Evolutionary conservation across 495 filamentous ascomycete species (phyloP).

Genomic region (Hypoxylon fuscum): DNA sequence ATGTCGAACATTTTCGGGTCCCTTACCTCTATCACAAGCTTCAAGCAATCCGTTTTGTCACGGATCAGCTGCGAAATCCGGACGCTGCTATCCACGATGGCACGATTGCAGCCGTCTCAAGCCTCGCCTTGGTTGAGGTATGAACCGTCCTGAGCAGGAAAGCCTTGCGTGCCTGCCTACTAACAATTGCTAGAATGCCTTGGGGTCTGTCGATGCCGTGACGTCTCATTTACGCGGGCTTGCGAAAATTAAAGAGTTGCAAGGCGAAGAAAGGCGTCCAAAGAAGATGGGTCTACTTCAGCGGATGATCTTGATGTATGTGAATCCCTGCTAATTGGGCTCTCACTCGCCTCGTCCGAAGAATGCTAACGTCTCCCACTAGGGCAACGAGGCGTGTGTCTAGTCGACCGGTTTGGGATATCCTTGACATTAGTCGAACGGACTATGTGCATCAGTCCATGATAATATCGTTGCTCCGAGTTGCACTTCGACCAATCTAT

Average conservation of each 20-base stretch:
- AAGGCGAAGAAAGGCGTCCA: conserved; percentile 36
- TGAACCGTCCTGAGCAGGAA: conserved; percentile 6
- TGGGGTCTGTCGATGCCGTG: conserved; percentile 42
- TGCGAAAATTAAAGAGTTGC: conserved; percentile 43
- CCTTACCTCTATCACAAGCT: conserved; percentile 48
- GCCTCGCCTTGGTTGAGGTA: conserved; percentile 52
- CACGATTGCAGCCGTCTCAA: conserved; percentile 49
- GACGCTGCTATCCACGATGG: conserved; percentile 45
- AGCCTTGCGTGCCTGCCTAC: conserved; percentile 19
- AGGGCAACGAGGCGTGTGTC: conserved; percentile 44
- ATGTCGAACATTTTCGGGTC: conserved; percentile 45
- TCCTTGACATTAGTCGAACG: conserved; percentile 45
- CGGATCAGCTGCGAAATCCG: conserved; percentile 44
- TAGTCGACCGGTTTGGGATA: conserved; percentile 44
- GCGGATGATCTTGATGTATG: conserved; percentile 44
- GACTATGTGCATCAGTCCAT: conserved; percentile 43
- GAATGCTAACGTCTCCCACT: conserved; percentile 27
- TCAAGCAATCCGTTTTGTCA: conserved; percentile 49
- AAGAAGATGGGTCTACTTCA: conserved; percentile 43
- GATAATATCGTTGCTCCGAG: conserved; percentile 44
- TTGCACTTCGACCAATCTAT: conserved; percentile 43
- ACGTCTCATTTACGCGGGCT: conserved; percentile 42
- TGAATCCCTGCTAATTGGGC: conserved; percentile 13
- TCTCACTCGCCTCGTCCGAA: conserved; percentile 3
- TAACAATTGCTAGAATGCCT: conserved; percentile 33